phyloP scores from a whole-genome alignment of 192 early-diverging fungal species.

The Coemansia umbellata region DNA sequence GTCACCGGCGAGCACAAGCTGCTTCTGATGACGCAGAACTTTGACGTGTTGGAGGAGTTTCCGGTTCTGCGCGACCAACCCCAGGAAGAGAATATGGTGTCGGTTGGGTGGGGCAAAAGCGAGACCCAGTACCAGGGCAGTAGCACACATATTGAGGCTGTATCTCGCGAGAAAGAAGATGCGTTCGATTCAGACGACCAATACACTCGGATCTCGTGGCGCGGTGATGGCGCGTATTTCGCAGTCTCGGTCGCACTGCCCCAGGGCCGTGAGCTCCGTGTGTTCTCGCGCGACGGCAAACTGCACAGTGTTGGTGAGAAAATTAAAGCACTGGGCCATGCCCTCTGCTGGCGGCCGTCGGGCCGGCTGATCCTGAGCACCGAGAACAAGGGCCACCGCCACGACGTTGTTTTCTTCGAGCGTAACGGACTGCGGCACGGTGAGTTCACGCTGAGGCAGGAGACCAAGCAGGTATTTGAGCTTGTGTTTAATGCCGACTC shows the following conservation, averaged over 20 bases:
- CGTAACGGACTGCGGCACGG: slow-evolving; percentile 92
- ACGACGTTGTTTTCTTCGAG: slow-evolving; percentile 93
- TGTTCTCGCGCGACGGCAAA: slow-evolving; percentile 85
- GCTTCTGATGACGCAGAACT: slow-evolving; percentile 85
- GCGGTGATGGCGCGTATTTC: slow-evolving; percentile 85
- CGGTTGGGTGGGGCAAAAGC: slow-evolving; percentile 94
- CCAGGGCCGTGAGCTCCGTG: slow-evolving; percentile 50
- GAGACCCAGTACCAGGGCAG: slow-evolving; percentile 98
- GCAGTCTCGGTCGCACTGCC: slow-evolving; percentile 68
- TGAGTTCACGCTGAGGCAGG: slow-evolving; percentile 72
- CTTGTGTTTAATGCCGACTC: slow-evolving; percentile 85
- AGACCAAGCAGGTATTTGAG: slow-evolving; percentile 38
- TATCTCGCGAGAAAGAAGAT: slow-evolving; percentile 49
- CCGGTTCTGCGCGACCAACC: slow-evolving; percentile 62
- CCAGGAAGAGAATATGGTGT: slow-evolving; percentile 70
- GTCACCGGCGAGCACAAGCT: slow-evolving; percentile 62
- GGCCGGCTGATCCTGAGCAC: slow-evolving; percentile 81
- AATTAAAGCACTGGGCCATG: slow-evolving; percentile 73
- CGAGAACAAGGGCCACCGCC: slow-evolving; percentile 70
- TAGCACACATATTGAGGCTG: not conserved
- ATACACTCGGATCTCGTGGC: slow-evolving; percentile 75
- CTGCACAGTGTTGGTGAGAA: slow-evolving; percentile 77
- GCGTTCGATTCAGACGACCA: slow-evolving; percentile 63
- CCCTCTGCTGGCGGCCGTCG: slow-evolving; percentile 77
- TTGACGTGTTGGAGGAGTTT: slow-evolving; percentile 84